phyloP scores from a whole-genome alignment of 2,329 filamentous ascomycete species.

The Ramularia endophylla region DNA sequence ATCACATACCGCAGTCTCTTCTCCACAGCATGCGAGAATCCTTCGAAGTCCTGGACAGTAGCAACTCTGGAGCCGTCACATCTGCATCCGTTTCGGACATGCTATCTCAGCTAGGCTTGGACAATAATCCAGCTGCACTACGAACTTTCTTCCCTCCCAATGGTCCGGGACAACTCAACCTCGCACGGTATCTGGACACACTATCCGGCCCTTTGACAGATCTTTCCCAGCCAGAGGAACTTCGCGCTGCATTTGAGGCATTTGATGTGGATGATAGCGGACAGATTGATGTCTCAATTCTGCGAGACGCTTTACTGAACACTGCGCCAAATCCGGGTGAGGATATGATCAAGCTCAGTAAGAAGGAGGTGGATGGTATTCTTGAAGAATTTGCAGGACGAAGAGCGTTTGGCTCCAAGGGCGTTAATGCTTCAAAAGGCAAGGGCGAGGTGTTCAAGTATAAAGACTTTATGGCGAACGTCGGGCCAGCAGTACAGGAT shows the following conservation, averaged over 20 bases:
- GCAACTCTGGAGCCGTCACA: constrained; percentile 77
- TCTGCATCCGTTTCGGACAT: constrained; percentile 82
- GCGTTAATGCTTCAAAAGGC: constrained; percentile 38
- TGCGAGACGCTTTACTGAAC: constrained; percentile 75
- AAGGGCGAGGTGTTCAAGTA: constrained; percentile 88
- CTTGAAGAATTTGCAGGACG: constrained; percentile 79
- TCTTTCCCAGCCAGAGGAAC: constrained; percentile 70
- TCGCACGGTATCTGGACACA: constrained; percentile 80
- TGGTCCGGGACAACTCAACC: constrained; percentile 60
- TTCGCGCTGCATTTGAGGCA: constrained; percentile 84
- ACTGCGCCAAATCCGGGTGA: constrained; percentile 72
- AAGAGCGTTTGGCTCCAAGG: constrained; percentile 67
- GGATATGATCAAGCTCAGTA: constrained; percentile 50
- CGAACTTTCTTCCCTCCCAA: constrained; percentile 75
- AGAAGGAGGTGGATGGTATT: constrained; percentile 77
- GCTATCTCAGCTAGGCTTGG: constrained; percentile 77
- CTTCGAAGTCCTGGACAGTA: constrained; percentile 86
- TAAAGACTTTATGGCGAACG: constrained; percentile 71
- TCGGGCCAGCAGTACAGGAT: constrained; percentile 20
- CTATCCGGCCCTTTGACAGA: constrained; percentile 68
- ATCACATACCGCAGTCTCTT: constrained; percentile 72
- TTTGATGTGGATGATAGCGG: constrained; percentile 96
- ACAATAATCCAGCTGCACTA: constrained; percentile 64
- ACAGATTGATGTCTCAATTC: constrained; percentile 75
- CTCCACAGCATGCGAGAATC: constrained; percentile 84